phyloP scores from a whole-genome alignment of 2,329 filamentous ascomycete species.

The Fonsecaea multimorphosa region DNA sequence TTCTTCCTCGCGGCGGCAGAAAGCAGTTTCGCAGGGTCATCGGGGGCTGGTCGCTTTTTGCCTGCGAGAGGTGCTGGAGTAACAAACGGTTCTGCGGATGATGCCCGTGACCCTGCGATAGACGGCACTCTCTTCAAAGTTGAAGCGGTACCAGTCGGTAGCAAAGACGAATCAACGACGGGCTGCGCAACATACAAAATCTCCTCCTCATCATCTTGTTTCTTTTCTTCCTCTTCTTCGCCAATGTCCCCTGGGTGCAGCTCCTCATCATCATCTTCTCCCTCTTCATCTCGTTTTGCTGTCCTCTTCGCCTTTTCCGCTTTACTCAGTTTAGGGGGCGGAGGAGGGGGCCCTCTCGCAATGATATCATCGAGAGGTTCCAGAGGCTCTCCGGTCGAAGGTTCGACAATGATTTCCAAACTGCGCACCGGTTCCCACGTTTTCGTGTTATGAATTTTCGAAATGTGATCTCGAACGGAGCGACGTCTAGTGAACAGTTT shows the following conservation, averaged over 20 bases:
- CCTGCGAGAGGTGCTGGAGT: slow-evolving; percentile 35
- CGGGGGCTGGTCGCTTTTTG: slow-evolving; percentile 38
- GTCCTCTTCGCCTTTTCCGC: slow-evolving; percentile 28
- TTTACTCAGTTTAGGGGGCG: slow-evolving; percentile 32
- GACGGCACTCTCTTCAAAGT: slow-evolving; percentile 35
- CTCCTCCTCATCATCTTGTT: slow-evolving; percentile 5
- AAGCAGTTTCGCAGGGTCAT: slow-evolving; percentile 26
- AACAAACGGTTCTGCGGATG: slow-evolving; percentile 32
- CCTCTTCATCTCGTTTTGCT: slow-evolving; percentile 21
- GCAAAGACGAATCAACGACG: slow-evolving; percentile 6
- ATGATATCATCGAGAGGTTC: slow-evolving; percentile 39
- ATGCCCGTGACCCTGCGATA: slow-evolving; percentile 31
- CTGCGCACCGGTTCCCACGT: slow-evolving; percentile 39
- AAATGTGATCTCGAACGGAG: slow-evolving; percentile 40
- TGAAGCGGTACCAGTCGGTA: slow-evolving; percentile 11
- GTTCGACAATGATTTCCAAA: slow-evolving; percentile 40
- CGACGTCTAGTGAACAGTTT: slow-evolving; percentile 40
- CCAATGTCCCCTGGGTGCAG: background rate
- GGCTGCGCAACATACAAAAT: slow-evolving; percentile 10
- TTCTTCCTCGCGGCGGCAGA: slow-evolving; percentile 37
- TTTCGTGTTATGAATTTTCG: slow-evolving; percentile 40
- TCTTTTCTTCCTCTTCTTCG: slow-evolving; percentile 6
- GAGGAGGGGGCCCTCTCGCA: slow-evolving; percentile 36
- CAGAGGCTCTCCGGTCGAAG: slow-evolving; percentile 36
- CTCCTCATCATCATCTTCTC: slow-evolving; percentile 17